A percentile compares a stretch with the other conserved stretches of the same genome.
phyloP scores from a whole-genome alignment of 805 yeast genomes.

The Hanseniaspora pseudoguilliermondii region DNA sequence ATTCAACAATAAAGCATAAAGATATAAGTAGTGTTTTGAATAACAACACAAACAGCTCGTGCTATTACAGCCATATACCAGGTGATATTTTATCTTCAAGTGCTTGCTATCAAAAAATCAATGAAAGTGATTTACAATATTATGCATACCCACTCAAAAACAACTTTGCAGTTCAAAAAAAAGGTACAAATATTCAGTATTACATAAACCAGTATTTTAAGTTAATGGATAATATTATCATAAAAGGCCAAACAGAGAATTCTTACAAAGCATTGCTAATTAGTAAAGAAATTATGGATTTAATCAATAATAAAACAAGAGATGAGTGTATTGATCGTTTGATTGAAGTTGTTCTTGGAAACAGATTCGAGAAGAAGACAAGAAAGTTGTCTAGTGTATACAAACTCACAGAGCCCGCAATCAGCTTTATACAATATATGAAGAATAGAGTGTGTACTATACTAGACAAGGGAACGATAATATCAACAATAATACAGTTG shows the following conservation, averaged over 20 bases:
- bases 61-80: neutral
- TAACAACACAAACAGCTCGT: neutral
- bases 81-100: neutral
- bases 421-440: neutral
- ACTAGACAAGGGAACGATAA: neutral
- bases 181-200: neutral
- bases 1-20: neutral
- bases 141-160: neutral
- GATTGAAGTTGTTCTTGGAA: neutral
- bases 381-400: neutral
- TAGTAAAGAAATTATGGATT: neutral
- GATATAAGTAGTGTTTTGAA: neutral
- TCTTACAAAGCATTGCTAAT: too few species aligned
- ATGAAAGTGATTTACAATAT: neutral
- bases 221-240: neutral
- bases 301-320: neutral
- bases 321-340: neutral
- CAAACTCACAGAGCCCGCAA: neutral
- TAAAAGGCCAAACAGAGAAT: neutral
- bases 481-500: neutral
- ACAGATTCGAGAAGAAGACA: neutral
- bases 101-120: neutral
- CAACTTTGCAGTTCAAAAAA: neutral
- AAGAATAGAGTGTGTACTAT: slow-evolving; percentile 1
- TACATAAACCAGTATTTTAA: neutral